Conservation (phyloP, 306 rosid genomes). For the Albizia julibrissin region DNA sequence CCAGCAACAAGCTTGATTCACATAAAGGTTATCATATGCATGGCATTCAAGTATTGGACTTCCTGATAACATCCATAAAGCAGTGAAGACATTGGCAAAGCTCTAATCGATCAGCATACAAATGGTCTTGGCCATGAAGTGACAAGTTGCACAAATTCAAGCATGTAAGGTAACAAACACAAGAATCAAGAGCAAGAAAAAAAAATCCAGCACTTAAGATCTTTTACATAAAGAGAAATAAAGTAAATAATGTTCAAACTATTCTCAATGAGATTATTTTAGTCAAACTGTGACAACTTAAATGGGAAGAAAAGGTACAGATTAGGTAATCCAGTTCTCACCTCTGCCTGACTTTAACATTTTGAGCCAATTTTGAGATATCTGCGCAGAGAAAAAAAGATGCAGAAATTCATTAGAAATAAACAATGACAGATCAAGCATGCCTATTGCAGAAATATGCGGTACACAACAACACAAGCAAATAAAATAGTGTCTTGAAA, state of each 20-base stretch:
- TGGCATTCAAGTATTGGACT: neutral
- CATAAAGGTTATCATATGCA: neutral
- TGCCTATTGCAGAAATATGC: constrained; percentile 19
- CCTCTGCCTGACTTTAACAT: constrained; percentile 96
- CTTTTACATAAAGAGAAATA: neutral
- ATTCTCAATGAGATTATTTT: neutral
- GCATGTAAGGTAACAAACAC: neutral
- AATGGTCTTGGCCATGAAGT: neutral
- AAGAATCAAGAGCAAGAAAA: neutral
- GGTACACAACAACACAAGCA: constrained; percentile 1
- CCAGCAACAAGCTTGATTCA: neutral
- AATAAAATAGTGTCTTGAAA: neutral
- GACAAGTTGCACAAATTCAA: constrained; percentile 26
- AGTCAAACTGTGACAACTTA: neutral
- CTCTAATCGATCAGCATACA: constrained; percentile 5
- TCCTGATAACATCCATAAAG: neutral
- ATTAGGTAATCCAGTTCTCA: constrained; percentile 36
- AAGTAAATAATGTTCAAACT: neutral
- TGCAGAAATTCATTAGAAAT: neutral
- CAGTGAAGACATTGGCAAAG: neutral
- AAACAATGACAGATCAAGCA: constrained; percentile 14
- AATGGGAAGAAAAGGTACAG: neutral
- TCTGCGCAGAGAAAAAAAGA: constrained; percentile 50
- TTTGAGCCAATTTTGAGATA: constrained; percentile 74
- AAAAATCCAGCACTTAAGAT: neutral